Percentiles rank a stretch among this genome's conserved stretches.
These are phyloP conservation scores for Escovopsis sp. DNA, from an alignment of 2,329 filamentous ascomycete species.

Conservation along the genomic window DNA sequence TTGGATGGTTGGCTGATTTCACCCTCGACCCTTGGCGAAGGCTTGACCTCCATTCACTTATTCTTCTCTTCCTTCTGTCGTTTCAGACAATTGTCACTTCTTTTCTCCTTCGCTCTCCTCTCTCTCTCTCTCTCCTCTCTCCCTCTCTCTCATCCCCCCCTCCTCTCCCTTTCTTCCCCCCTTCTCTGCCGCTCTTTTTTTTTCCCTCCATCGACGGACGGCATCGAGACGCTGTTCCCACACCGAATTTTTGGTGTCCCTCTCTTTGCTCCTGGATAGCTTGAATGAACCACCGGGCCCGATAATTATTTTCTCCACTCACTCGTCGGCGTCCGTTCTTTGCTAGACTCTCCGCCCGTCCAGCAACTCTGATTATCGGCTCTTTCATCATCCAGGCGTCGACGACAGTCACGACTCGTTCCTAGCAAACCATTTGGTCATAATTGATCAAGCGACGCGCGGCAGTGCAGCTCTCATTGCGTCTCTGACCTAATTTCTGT, in stretches of 20 bases:
- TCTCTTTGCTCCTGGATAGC: not conserved
- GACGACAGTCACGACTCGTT: too few species aligned
- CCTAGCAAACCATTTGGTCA: too few species aligned
- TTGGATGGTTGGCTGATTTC: not conserved
- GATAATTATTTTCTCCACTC: too few species aligned
- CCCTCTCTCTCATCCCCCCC: too few species aligned
- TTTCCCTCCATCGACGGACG: too few species aligned
- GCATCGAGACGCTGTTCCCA: not conserved
- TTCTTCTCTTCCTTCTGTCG: not conserved
- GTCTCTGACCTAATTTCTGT: not conserved
- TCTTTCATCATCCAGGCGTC: too few species aligned
- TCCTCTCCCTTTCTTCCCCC: conserved; percentile 2
- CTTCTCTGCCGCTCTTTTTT: too few species aligned
- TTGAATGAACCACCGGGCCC: not conserved
- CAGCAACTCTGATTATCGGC: too few species aligned
- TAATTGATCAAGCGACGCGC: too few species aligned
- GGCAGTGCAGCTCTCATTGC: not conserved
- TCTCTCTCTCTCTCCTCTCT: conserved; percentile 3
- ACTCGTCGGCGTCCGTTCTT: too few species aligned
- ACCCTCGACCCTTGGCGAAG: not conserved
- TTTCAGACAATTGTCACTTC: not conserved
- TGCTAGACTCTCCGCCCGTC: too few species aligned
- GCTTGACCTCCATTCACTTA: conserved; percentile 1
- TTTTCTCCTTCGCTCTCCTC: conserved; percentile 7
- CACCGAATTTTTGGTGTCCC: not conserved